phyloP scores from a whole-genome alignment of 1,284 basidiomycete species.

The Ustilago esculenta region DNA sequence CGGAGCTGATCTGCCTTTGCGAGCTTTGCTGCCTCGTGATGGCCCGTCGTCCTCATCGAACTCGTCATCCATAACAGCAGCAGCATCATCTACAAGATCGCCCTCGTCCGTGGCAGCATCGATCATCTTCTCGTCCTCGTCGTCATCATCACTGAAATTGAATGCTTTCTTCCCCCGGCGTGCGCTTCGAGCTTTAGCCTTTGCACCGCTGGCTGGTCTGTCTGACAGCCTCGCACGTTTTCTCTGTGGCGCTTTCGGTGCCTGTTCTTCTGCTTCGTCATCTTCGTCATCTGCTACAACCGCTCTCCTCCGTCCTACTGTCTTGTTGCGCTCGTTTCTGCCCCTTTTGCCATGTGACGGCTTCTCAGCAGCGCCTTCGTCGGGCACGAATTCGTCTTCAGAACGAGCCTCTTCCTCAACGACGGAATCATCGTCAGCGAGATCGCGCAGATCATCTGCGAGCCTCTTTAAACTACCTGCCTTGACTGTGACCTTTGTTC shows the following conservation, averaged over 20 bases:
- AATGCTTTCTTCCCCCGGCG: conserved; percentile 3
- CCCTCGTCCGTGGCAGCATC: conserved; percentile 30
- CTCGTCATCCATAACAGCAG: conserved; percentile 15
- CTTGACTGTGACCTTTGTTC: conserved; percentile 19
- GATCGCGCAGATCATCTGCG: conserved; percentile 18
- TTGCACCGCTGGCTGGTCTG: background rate
- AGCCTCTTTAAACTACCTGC: conserved; percentile 2
- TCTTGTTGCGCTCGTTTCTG: conserved; percentile 6
- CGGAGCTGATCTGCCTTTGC: background rate
- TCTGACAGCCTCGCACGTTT: conserved; percentile 24
- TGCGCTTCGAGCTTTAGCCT: background rate
- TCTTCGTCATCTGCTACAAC: conserved; percentile 26
- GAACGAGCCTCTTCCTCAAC: background rate
- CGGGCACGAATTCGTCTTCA: conserved; percentile 9
- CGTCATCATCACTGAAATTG: conserved; percentile 21
- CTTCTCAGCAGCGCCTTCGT: background rate
- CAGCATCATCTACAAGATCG: conserved; percentile 20
- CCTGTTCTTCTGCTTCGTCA: background rate
- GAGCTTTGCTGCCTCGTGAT: conserved; percentile 2
- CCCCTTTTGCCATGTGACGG: conserved; percentile 8
- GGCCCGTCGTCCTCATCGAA: conserved; percentile 8
- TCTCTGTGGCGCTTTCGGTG: conserved; percentile 10
- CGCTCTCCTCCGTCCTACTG: conserved; percentile 9
- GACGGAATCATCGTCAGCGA: conserved; percentile 24
- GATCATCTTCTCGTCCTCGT: conserved; percentile 30